phyloP scores from a whole-genome alignment of 768 basidiomycete species.

The Leucogyrophana mollusca region DNA sequence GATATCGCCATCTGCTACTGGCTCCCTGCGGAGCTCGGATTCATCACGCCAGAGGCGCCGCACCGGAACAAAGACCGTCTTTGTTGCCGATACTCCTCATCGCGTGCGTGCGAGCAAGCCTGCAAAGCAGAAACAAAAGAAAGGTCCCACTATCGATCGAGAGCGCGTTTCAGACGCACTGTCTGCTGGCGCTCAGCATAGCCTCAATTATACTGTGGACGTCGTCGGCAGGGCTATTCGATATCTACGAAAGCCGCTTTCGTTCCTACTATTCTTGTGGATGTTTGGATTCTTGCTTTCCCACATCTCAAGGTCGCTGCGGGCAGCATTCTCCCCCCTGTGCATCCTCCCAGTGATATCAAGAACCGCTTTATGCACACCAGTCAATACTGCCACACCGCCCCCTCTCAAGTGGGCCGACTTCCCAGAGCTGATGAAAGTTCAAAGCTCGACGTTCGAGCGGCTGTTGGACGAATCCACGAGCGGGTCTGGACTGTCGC shows the following conservation, averaged over 20 bases:
- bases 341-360: conserved; percentile 65
- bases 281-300: conserved; percentile 45
- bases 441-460: conserved; percentile 62
- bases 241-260: conserved; percentile 56
- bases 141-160: conserved; percentile 24
- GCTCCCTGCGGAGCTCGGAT: conserved; percentile 8
- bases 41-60: conserved; percentile 31
- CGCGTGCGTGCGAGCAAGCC: conserved; percentile 12
- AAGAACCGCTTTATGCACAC: conserved; percentile 41
- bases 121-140: conserved; percentile 26
- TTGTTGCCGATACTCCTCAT: conserved; percentile 17
- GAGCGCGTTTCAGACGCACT: conserved; percentile 21
- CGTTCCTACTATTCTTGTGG: conserved; percentile 50
- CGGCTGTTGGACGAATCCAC: conserved; percentile 59
- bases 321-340: conserved; percentile 51
- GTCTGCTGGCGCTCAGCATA: conserved; percentile 22
- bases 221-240: conserved; percentile 46
- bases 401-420: conserved; percentile 46
- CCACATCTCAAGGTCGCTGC: conserved; percentile 42
- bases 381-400: conserved; percentile 4
- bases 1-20: conserved; percentile 6
- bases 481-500: conserved; percentile 56
- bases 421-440: conserved; percentile 58
- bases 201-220: conserved; percentile 43
- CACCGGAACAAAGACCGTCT: conserved; percentile 16